Base-by-base conservation (phyloP, 805 yeast species). In the Cyberlindnera americana region DNA sequence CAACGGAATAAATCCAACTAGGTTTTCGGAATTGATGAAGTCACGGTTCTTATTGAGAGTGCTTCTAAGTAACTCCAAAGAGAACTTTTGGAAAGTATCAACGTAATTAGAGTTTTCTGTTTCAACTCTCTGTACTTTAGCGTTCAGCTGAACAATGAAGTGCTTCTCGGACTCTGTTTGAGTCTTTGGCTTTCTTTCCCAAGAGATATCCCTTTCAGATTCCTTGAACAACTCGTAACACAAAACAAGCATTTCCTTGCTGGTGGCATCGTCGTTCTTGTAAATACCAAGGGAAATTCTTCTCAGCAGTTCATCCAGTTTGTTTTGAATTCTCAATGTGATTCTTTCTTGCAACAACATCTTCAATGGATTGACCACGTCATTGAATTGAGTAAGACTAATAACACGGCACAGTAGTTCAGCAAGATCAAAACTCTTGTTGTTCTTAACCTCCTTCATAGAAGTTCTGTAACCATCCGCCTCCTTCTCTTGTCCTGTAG, bases 401-500 rank as follows among this genome's bases (percentile, higher is more conserved):
- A 91, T 73, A 53, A 78, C 77, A 13, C 77, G 61, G 0, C 95
- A 74, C 33, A 91, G 56, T 15, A 88, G 65, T 62, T 90, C 95
- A 19, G 83, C 95, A 5, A 93, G 78, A 51, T 93, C 98, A 56
- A 67, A 84, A 67, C 95, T 83, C 64, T 88, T 88, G 56, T 86
- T 87, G 48, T 78, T 81, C 58, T 88, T 90, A 25, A 93, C 91
- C 66, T 91, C 99, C 52, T 83, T 85, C 79, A 89, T 85, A 46
- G 81, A 79, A 22, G 86, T 81, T 37, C 75, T 76, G 55, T 93
- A 91, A 15, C 89, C 96, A 46, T 89, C 97, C 5, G 93, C 90
- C 48, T 93, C 98, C 58, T 93, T 91, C 55, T 93, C 98, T 56
- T 83, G 83, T 25, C 96, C 95, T 4, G 95, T 85, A 9, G 82